Evolutionary conservation across 805 yeast genomes (phyloP).

Genomic region (Saccharomycopsis schoenii): DNA sequence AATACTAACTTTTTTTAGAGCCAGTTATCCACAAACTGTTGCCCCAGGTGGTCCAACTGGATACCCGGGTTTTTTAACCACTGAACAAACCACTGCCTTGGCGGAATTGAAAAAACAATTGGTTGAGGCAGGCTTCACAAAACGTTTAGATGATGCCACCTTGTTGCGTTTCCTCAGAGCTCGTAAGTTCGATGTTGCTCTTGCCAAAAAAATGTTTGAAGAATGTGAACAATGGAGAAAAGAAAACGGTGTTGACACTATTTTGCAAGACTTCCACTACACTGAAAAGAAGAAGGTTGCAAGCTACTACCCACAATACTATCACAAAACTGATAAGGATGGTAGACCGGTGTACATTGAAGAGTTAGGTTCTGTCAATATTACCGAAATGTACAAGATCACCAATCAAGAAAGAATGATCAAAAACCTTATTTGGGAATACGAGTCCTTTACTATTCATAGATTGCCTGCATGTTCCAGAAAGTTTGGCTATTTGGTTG

Average conservation of each 20-base stretch:
- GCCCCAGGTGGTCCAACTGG: constrained; percentile 36
- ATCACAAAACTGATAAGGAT: constrained; percentile 93
- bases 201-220: constrained; percentile 73
- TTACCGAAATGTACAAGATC: constrained; percentile 84
- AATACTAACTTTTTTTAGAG: constrained; percentile 8
- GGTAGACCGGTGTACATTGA: constrained; percentile 95
- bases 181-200: constrained; percentile 78
- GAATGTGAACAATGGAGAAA: constrained; percentile 89
- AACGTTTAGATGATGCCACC: constrained; percentile 80
- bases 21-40: constrained; percentile 15
- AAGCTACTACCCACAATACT: constrained; percentile 87
- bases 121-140: constrained; percentile 54
- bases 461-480: constrained; percentile 95
- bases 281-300: constrained; percentile 91
- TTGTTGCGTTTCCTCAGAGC: constrained; percentile 84
- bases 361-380: constrained; percentile 84
- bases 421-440: constrained; percentile 94
- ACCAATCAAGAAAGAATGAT: constrained; percentile 95
- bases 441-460: constrained; percentile 75
- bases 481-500: constrained; percentile 64
- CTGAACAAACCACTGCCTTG: constrained; percentile 53
- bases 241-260: constrained; percentile 77
- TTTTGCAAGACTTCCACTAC: constrained; percentile 80
- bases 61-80: constrained; percentile 69
- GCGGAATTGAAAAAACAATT: constrained; percentile 49